Evolutionary conservation across 768 basidiomycete species (phyloP), one percentile per base, ranked within the genome.

Genomic region (Amanita polypyramis): DNA sequence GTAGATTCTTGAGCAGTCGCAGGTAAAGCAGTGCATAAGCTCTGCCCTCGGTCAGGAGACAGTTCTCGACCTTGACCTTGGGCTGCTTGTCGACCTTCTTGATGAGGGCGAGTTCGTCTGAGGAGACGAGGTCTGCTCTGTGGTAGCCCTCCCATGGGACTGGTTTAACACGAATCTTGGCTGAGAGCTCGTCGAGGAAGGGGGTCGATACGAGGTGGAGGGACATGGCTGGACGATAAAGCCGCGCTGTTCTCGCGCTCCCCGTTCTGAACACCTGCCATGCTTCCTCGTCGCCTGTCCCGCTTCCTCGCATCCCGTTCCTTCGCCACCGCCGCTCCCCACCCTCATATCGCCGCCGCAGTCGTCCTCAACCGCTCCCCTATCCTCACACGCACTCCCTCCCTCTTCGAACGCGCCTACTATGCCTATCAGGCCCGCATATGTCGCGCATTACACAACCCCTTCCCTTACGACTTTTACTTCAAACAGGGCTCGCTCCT

Each of bases 91-190:
- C 91, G 17, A 96, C 84, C 60, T 79, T 86, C 76, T 96, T 96
- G 60, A 98, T 82, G 55, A 88, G 75, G 9, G 75, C 67, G 12
- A 96, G 76, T 62, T 97, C 93, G 49, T 96, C 92, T 4, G 77
- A 73, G 8, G 90, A 88, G 58, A 98, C 78, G 36, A 93, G 79
- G 38, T 82, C 90, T 38, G 91, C 93, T 55, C 95, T 83, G 68
- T 96, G 93, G 36, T 70, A 50, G 50, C 95, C 95, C 82, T 96
- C 93, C 95, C 95, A 98, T 54, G 93, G 93, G 8, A 96, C 90
- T 1, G 84, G 82, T 64, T 94, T 96, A 6, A 84, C 76, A 56
- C 85, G 76, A 52, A 94, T 91, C 73, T 95, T 94, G 45, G 82
- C 73, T 6, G 89, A 85, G 58, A 73, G 78, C 55, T 95, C 92